Evolutionary conservation across 2,329 filamentous ascomycete genomes (phyloP), one percentile per base, ranked within the genome.

Genomic region (Chaetomium olivaceum): DNA sequence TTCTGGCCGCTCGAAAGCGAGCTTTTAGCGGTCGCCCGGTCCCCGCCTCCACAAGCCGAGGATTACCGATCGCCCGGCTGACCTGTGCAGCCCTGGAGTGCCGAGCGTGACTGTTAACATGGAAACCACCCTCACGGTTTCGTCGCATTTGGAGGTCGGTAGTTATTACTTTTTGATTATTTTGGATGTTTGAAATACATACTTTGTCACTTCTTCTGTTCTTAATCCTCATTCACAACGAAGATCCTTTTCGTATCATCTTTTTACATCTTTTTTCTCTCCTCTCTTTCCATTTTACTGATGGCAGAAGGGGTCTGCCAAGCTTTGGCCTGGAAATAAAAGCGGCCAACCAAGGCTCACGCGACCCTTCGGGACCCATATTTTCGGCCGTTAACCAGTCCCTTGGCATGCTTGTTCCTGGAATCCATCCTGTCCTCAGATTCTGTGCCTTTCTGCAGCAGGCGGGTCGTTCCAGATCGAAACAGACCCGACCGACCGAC

Each of bases 21-120:
- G 48, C 59, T 66, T 67, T 71, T 61, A 62, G 58, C 64, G 58
- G 64, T 62, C 36, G 16, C 36, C 62, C 55, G 55, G 43, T 7
- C 61, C 65, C 66, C 63, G 58, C 67, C 64, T 64, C 67, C 63
- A 65, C 67, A 68, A 72, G 71, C 73, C 73, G 73, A 74, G 70
- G 72, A 72, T 74, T 74, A 67, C 73, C 73, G 73, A 74, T 29
- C 56, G 61, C 56, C 65, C 62, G 62, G 61, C 64, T 63, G 51
- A 7, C 63, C 61, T 46, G 27, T 58, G 23, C 43, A 60, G 29
- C 23, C 27, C 46, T 19, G 39, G 31, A n/a, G 33, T 43, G 51
- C 61, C 51, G 50, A 39, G 50, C 54, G 33, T 39, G 3, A 39
- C 36, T 39, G 36, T 14, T 4, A 39, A 39, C 36, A n/a, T n/a